Conservation (phyloP, 2,329 filamentous ascomycete genomes). For the Knoxdaviesia proteae region DNA sequence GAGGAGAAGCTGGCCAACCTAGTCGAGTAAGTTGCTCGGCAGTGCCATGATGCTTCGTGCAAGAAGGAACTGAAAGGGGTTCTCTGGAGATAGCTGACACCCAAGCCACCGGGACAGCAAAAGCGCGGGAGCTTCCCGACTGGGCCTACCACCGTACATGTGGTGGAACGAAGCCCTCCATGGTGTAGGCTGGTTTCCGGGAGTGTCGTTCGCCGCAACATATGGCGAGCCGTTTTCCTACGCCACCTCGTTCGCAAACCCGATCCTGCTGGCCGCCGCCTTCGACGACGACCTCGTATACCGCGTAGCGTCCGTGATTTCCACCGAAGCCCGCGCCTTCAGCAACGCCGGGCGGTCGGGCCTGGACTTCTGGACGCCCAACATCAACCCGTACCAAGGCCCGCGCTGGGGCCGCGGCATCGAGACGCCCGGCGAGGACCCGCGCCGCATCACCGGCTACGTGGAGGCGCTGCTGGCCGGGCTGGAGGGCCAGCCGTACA, state of each 20-base stretch:
- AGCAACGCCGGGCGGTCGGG: constrained; percentile 35
- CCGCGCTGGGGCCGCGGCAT: constrained; percentile 41
- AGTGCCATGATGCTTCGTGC: too few relatives aligned
- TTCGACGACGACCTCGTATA: constrained; percentile 42
- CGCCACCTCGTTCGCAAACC: constrained; percentile 44
- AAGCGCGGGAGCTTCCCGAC: constrained; percentile 25
- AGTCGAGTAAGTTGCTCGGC: constrained; percentile 10
- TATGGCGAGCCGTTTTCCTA: constrained; percentile 30
- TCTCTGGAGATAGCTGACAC: constrained; percentile 3
- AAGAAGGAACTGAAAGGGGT: too few relatives aligned
- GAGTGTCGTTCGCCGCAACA: constrained; percentile 18
- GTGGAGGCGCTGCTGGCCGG: constrained; percentile 31
- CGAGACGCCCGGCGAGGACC: constrained; percentile 39
- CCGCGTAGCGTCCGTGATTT: constrained; percentile 30
- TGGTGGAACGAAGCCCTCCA: constrained; percentile 45
- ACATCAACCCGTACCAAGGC: constrained; percentile 44
- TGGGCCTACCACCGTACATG: constrained; percentile 36
- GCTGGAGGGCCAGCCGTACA: constrained; percentile 17
- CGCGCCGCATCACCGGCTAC: constrained; percentile 26
- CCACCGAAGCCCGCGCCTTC: constrained; percentile 43
- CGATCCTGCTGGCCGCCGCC: constrained; percentile 38
- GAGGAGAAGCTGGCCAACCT: constrained; percentile 14
- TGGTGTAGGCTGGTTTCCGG: constrained; percentile 32
- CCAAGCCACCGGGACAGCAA: constrained; percentile 8
- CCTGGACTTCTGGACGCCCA: constrained; percentile 42